These are phyloP conservation scores for Fusarium pilosicola DNA, from an alignment of 2,329 filamentous ascomycete genomes.

Conservation along the genomic window DNA sequence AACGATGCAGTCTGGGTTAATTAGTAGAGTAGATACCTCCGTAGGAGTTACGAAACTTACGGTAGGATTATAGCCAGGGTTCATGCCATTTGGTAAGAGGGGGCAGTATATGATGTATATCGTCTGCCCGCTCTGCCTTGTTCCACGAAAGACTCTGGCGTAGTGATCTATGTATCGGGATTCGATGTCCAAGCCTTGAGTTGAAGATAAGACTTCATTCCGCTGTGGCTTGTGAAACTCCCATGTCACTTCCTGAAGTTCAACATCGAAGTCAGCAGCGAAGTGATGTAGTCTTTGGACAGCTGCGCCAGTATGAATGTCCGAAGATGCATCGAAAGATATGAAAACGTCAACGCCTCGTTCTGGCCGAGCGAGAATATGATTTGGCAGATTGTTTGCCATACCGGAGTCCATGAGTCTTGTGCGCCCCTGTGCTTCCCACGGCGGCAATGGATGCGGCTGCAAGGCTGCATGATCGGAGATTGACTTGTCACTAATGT, in stretches of 20 bases:
- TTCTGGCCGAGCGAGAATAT: conserved; percentile 28
- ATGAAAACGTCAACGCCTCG: conserved; percentile 30
- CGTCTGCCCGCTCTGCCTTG: not conserved
- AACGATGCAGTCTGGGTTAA: conserved; percentile 10
- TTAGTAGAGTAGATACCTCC: not conserved
- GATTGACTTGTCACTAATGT: accelerated
- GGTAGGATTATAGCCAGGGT: conserved; percentile 22
- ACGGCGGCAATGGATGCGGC: not conserved
- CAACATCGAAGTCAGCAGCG: conserved; percentile 31
- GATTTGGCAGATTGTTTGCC: conserved; percentile 39
- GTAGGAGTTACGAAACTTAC: not conserved
- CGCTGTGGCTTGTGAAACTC: not conserved
- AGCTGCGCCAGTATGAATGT: conserved; percentile 29
- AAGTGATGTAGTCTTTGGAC: conserved; percentile 34
- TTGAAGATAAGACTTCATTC: accelerated
- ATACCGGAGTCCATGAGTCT: conserved; percentile 39
- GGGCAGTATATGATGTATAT: conserved; percentile 37
- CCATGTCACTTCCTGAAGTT: not conserved
- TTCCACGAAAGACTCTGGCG: conserved; percentile 29
- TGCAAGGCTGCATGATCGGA: accelerated
- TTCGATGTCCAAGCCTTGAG: not conserved
- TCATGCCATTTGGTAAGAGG: conserved; percentile 15
- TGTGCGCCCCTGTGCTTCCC: conserved; percentile 37
- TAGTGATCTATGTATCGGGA: conserved; percentile 4
- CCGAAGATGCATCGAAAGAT: conserved; percentile 35